A percentile compares a stretch with the other conserved stretches of the same genome.
Evolutionary conservation across 805 yeast species (phyloP).

Genomic region (Schwanniomyces occidentalis): DNA sequence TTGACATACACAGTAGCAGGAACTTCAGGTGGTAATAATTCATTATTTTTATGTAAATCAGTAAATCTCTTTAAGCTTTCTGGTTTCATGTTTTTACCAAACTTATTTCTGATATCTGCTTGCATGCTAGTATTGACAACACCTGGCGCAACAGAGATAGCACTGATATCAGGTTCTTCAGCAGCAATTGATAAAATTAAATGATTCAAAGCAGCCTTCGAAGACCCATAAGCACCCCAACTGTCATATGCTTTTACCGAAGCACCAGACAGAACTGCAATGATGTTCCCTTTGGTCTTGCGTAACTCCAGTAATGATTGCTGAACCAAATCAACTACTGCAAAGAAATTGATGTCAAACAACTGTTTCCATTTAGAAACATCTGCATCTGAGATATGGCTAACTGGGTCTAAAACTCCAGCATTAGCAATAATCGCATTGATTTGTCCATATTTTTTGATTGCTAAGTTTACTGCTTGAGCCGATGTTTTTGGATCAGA

Average conservation of each 20-base stretch:
- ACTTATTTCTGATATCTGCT: constrained; percentile 65
- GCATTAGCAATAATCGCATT: constrained; percentile 77
- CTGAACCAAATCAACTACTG: constrained; percentile 62
- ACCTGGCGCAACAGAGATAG: constrained; percentile 88
- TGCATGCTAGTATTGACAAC: constrained; percentile 95
- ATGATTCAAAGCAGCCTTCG: constrained; percentile 90
- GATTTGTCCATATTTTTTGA: constrained; percentile 53
- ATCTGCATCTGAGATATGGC: constrained; percentile 50
- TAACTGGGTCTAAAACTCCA: constrained; percentile 81
- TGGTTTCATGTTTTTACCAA: constrained; percentile 59
- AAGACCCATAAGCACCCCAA: constrained; percentile 91
- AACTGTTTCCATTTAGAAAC: constrained; percentile 59
- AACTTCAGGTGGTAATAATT: constrained; percentile 64
- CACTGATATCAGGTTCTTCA: constrained; percentile 61
- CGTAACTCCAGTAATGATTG: constrained; percentile 59
- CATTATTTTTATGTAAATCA: constrained; percentile 56
- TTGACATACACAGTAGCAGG: constrained; percentile 74
- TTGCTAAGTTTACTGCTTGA: constrained; percentile 45
- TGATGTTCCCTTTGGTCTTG: constrained; percentile 56
- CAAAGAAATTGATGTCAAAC: constrained; percentile 77
- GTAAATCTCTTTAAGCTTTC: constrained; percentile 61
- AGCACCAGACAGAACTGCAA: constrained; percentile 93
- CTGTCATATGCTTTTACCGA: constrained; percentile 60
- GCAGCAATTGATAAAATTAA: constrained; percentile 63
- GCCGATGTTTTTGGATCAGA: constrained; percentile 38